Base-by-base conservation (phyloP, 805 yeast species). In the Pichia rugopelliculosa region DNA sequence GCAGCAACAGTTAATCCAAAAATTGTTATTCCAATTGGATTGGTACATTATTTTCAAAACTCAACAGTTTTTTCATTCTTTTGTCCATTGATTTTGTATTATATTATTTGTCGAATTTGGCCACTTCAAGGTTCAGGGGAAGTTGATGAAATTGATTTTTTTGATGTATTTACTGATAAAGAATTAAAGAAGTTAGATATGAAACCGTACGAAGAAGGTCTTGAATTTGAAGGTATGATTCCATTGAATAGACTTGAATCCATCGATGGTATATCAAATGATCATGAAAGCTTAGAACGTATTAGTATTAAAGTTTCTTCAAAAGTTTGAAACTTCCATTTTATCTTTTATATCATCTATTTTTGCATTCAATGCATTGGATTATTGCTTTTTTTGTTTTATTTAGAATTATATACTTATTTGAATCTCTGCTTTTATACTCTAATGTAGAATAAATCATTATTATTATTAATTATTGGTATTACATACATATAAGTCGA, bases 11-110 rank as follows among this genome's bases (percentile, higher is more conserved):
- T 43, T 23, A 49, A 52, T 37, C 27, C 47, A 7, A 42, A 36
- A 12, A 41, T 52, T 38, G 67, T 61, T 24, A 56, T 70, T 61
- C 56, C 65, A 2, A 56, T 64, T 7, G 79, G 78, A n/a, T 61
- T 69, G 18, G 57, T 65, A 13, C 67, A 70, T 49, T 74, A 65
- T 56, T 75, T 67, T 55, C 64, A 71, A 46, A 75, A 72, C 45
- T 72, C 71, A 52, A 62, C 71, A 7, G 63, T 74, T 48, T 72
- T 70, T 51, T 70, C 73, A 1, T 73, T 73, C 50, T 47, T 61
- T 26, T 64, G 69, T 39, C 65, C 77, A 21, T 69, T 74, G 51
- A 58, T 62, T 48, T 45, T 67, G 12, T 69, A 72, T 49, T 69
- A 65, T 64, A 48, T 57, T 12, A 39, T 68, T 21, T 64, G 67